Conservation (phyloP, 306 rosid species). For the Glycine tomentella region DNA sequence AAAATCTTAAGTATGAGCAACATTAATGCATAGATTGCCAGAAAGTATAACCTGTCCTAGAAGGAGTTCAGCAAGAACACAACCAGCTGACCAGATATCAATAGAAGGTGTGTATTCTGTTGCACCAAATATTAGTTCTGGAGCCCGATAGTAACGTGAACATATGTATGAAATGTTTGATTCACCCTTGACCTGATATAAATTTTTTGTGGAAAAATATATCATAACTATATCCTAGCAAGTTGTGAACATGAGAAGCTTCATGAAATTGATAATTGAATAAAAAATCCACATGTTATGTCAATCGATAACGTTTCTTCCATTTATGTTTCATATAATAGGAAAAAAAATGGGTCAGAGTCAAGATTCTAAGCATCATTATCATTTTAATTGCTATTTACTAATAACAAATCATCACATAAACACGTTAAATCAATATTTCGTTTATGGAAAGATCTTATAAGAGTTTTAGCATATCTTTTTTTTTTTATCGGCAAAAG, state of each 20-base stretch:
- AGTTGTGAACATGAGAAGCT: conserved; percentile 9
- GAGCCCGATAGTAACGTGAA: conserved; percentile 92
- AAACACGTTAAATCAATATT: conserved; percentile 3
- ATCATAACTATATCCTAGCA: conserved; percentile 16
- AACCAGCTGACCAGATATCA: conserved; percentile 95
- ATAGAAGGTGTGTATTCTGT: conserved; percentile 83
- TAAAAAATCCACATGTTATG: neutral
- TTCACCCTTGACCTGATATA: conserved; percentile 76
- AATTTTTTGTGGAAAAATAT: neutral
- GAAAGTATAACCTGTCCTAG: conserved; percentile 69
- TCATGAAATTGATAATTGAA: conserved; percentile 25
- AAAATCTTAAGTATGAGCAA: conserved; percentile 15
- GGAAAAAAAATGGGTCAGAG: neutral
- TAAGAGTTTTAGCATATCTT: too few species aligned
- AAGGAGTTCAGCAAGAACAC: conserved; percentile 94
- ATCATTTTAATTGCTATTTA: conserved; percentile 22
- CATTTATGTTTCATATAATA: conserved; percentile 28
- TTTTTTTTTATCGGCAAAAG: too few species aligned
- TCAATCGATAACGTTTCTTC: neutral
- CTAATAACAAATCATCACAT: neutral
- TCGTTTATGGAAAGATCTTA: neutral
- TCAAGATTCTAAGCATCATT: conserved; percentile 10
- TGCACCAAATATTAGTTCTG: conserved; percentile 93
- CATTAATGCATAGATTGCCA: conserved; percentile 12
- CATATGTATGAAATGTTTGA: conserved; percentile 86